These are phyloP conservation scores for Pichia sorboxylosa DNA, from an alignment of 1,139 yeast species.

Conservation along the genomic window DNA sequence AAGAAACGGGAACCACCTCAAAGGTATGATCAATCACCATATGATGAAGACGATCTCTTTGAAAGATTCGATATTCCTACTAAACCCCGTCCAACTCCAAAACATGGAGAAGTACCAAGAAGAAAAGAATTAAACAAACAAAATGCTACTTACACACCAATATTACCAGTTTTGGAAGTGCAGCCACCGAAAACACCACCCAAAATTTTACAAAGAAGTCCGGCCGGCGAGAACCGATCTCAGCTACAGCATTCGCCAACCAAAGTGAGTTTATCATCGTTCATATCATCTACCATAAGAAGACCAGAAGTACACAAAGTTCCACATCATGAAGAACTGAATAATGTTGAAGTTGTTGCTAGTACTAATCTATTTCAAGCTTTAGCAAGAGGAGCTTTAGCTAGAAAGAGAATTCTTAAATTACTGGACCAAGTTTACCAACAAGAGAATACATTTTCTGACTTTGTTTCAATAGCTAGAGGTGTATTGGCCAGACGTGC, in stretches of 20 bases:
- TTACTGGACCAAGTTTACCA: conserved; percentile 31
- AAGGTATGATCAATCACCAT: no score
- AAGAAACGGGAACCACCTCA: no score
- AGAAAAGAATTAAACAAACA: no score
- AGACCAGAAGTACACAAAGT: no score
- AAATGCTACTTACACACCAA: no score
- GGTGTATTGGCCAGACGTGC: conserved; percentile 32
- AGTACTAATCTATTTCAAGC: no score
- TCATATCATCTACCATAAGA: conserved; percentile 6
- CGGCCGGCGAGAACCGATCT: conserved; percentile 6
- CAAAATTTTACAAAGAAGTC: neutral
- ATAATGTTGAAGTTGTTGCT: neutral
- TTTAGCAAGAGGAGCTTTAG: conserved; percentile 40
- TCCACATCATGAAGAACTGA: no score
- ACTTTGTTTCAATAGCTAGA: conserved; percentile 33
- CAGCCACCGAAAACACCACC: conserved; percentile 3
- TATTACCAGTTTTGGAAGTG: no score
- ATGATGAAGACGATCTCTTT: conserved; percentile 11
- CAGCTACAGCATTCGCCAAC: conserved; percentile 14
- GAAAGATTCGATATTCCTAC: conserved; percentile 9
- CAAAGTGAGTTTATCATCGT: conserved; percentile 7
- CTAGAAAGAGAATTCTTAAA: conserved; percentile 34
- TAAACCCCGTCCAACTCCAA: no score
- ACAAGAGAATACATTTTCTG: conserved; percentile 27
- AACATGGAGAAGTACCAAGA: no score